Evolutionary conservation across 2,329 filamentous ascomycete species (phyloP), one percentile per base, ranked within the genome.

Genomic region (Zymoseptoria crescenta): DNA sequence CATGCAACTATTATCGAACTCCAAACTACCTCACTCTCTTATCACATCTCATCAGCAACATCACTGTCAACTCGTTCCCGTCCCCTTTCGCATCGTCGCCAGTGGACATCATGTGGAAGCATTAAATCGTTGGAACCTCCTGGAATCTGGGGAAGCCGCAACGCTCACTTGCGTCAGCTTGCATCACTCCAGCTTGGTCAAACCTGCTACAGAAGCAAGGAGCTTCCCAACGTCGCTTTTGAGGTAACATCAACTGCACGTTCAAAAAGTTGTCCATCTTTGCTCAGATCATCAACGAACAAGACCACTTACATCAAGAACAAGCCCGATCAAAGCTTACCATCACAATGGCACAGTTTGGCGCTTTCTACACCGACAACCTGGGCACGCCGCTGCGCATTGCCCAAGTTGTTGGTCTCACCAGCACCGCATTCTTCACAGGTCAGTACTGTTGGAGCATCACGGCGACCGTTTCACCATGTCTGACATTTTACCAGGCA

Each of bases 401-500:
- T 56, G 75, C 79, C 24, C 80, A 83, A 68, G 75, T 77, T 8
- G 66, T 81, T 5, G 79, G 80, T 58, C 75, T 85, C 62, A 80
- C 82, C 30, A 66, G 78, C 52, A 77, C 80, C 45, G 76, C 79
- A 21, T 75, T 78, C 57, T 66, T 80, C 2, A 68, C 74, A n/a
- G 76, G 76, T 76, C 63, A 51, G 70, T 56, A 45, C 30, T 35
- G 30, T 20, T 10, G 41, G n/a, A 8, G 8, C 30, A 13, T 48
- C 7, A 9, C 8, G 24, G 10, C 24, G 21, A 29, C 27, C 19
- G 19, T 51, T 9, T 52, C 51, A 16, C 21, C 27, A n/a, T n/a
- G 1, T 19, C 51, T 52, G 51, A 52, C 51, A 4, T 52, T 29
- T 10, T 30, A 1, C 49, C 73, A 74, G 75, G 60, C 63, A 71